These are phyloP conservation scores for Alternaria alternata DNA, from an alignment of 2,329 filamentous ascomycete genomes.

Conservation along the genomic window DNA sequence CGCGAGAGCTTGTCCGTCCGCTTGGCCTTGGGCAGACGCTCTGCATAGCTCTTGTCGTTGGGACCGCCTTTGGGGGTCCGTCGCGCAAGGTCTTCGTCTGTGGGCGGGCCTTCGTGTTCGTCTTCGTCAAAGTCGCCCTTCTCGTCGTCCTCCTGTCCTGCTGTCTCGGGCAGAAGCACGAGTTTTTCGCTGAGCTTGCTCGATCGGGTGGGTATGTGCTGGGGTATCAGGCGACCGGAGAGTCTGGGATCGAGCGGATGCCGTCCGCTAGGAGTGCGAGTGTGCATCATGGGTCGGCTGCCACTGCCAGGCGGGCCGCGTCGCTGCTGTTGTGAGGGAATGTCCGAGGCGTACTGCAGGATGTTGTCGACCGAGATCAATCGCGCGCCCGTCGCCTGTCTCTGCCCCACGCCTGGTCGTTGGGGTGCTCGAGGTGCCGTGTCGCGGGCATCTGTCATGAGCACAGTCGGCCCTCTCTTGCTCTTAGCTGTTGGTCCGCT, in stretches of 20 bases:
- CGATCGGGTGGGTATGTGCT: conserved; percentile 80
- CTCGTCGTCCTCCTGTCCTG: conserved; percentile 62
- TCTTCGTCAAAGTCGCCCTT: conserved; percentile 64
- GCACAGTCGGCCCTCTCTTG: conserved; percentile 50
- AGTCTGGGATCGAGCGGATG: conserved; percentile 64
- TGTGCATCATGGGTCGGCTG: conserved; percentile 58
- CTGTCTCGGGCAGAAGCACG: conserved; percentile 88
- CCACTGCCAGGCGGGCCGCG: conserved; percentile 70
- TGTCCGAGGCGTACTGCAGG: conserved; percentile 90
- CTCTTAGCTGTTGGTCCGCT: conserved; percentile 46
- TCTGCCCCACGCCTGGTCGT: conserved; percentile 38
- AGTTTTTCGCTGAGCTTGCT: conserved; percentile 97
- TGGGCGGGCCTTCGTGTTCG: conserved; percentile 66
- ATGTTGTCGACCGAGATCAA: conserved; percentile 91
- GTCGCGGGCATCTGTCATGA: conserved; percentile 66
- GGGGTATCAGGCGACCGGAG: conserved; percentile 64
- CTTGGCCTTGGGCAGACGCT: conserved; percentile 87
- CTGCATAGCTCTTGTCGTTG: conserved; percentile 87
- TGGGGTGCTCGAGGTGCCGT: conserved; percentile 39
- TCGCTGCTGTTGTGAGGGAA: conserved; percentile 92
- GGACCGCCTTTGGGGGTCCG: conserved; percentile 71
- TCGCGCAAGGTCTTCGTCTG: conserved; percentile 70
- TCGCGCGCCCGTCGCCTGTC: conserved; percentile 58
- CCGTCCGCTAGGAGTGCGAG: conserved; percentile 58
- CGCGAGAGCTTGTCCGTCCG: conserved; percentile 86